phyloP scores from a whole-genome alignment of 1,139 yeast species.

The Suhomyces wounanorum region DNA sequence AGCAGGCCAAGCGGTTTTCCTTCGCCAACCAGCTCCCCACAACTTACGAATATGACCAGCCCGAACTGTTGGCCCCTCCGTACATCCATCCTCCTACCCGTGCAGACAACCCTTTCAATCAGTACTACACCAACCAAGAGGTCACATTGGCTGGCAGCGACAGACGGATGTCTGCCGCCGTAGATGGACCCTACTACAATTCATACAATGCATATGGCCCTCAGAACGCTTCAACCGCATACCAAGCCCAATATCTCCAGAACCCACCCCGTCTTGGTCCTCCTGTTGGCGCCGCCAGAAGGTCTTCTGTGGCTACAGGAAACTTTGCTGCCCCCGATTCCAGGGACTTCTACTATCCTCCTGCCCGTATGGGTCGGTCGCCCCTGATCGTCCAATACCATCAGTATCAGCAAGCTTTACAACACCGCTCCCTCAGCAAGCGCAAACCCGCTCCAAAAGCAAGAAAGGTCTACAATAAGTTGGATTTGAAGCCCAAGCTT shows the following conservation, averaged over 20 bases:
- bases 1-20: conserved; percentile 45
- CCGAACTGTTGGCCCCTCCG: conserved; percentile 28
- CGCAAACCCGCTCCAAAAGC: conserved; percentile 44
- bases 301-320: conserved; percentile 17
- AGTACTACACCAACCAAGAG: conserved; percentile 46
- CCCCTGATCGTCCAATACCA: conserved; percentile 43
- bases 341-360: conserved; percentile 13
- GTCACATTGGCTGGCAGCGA: conserved; percentile 32
- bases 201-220: conserved; percentile 12
- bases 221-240: conserved; percentile 10
- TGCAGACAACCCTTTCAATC: conserved; percentile 51
- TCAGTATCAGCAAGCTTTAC: conserved; percentile 37
- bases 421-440: conserved; percentile 24
- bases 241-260: conserved; percentile 15
- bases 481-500: conserved; percentile 64
- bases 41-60: conserved; percentile 48
- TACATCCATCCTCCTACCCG: conserved; percentile 49
- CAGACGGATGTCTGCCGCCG: conserved; percentile 49
- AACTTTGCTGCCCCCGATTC: conserved; percentile 7
- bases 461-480: conserved; percentile 37
- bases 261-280: conserved; percentile 10
- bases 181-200: conserved; percentile 28
- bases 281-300: conserved; percentile 14
- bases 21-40: conserved; percentile 52
- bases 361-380: conserved; percentile 29